Percentiles rank a stretch among this genome's conserved stretches.
phyloP scores from a whole-genome alignment of 345 rosid genomes.

The Linum usitatissimum region DNA sequence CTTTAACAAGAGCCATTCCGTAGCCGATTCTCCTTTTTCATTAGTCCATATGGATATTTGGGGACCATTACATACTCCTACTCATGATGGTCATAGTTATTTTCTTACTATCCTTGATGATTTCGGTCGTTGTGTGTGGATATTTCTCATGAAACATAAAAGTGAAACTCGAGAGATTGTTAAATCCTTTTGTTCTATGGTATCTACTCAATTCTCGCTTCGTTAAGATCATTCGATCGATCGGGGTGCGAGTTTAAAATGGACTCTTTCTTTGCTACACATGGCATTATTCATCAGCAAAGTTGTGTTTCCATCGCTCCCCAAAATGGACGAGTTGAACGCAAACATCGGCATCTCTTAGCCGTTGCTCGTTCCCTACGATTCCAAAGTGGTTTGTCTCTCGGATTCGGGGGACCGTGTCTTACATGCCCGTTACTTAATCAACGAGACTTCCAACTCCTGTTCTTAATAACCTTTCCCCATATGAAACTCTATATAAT shows the following conservation, averaged over 20 bases:
- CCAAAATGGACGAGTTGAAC: not conserved
- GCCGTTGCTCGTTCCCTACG: not conserved
- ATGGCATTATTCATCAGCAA: not conserved
- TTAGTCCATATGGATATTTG: slow-evolving; percentile 2
- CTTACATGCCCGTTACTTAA: not conserved
- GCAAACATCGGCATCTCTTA: not conserved
- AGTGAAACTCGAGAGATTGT: not conserved
- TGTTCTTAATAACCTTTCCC: not conserved
- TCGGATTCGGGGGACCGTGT: not conserved
- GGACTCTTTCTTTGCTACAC: not conserved
- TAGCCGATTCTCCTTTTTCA: not conserved
- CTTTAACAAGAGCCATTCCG: not conserved
- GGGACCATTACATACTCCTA: not conserved
- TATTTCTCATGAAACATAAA: not conserved
- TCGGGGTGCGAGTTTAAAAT: not conserved
- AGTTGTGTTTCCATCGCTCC: not conserved
- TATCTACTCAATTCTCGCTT: not conserved
- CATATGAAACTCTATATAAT: not conserved
- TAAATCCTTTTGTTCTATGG: not conserved
- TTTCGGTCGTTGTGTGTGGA: not conserved
- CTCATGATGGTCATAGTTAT: not conserved
- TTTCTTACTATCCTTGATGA: no score
- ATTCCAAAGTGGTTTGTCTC: not conserved
- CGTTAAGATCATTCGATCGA: not conserved
- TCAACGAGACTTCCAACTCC: not conserved